Evolutionary conservation across 768 basidiomycete genomes (phyloP), one percentile per base, ranked within the genome.

Genomic region (Plicaturopsis crispa): DNA sequence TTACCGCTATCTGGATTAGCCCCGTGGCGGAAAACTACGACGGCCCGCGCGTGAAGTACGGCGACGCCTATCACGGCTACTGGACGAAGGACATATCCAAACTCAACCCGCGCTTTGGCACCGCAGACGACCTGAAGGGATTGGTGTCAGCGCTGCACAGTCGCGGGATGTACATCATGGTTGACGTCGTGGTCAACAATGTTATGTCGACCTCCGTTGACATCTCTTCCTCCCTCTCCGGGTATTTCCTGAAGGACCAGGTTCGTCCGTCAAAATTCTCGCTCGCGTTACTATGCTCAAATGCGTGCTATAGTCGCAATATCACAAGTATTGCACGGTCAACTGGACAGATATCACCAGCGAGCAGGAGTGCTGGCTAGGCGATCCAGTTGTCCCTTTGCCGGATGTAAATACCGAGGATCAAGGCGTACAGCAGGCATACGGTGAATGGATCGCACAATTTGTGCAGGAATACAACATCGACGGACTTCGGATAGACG

Each of bases 401-500:
- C 75, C 84, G 0, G 90, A 93, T 55, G 50, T 92, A 43, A 77
- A 92, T 60, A 91, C 87, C 10, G 69, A 74, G 48, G 74, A 85
- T 44, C 61, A 74, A 5, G 60, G 61, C 22, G 85, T 92, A 30
- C 65, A 75, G 22, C 61, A 69, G 7, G 66, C 64, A 24, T 90
- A 82, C 57, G 71, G 75, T 19, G 52, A 61, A 5, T 91, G 87
- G 89, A 77, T 91, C 48, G 56, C 62, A 26, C 57, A 69, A 22
- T 65, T 91, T 13, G 81, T 91, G 21, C 44, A 72, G 39, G 76
- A 80, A 44, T 90, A 84, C 54, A 62, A 61, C 20, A 80, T 93
- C 43, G 89, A 92, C 54, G 85, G 88, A n/a, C 73, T 93, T 41
- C 79, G 89, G 35, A 84, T 92, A 54, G 89, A 91, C 53, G 85